phyloP scores from a whole-genome alignment of 139 green algal genomes.

The Trebouxia sp. region DNA sequence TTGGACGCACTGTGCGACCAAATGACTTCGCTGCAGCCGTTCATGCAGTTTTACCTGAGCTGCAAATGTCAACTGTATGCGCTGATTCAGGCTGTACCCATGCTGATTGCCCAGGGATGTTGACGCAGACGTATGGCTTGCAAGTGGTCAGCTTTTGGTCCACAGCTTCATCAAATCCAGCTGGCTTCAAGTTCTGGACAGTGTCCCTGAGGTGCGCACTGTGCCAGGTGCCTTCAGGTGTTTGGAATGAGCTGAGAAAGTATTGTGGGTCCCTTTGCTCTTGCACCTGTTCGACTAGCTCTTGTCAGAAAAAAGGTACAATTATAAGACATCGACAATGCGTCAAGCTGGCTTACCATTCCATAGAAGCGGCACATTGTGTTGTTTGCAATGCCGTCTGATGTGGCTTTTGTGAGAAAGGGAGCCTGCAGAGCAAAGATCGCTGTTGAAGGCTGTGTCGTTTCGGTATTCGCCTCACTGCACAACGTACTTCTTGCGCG shows the following conservation, averaged over 20 bases:
- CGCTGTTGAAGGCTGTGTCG: too few relatives aligned
- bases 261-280: conserved; percentile 77
- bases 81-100: background rate
- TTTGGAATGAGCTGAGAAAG: conserved; percentile 45
- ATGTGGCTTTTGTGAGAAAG: conserved; percentile 34
- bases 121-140: background rate
- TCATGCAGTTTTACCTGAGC: too few relatives aligned
- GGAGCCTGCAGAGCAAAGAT: conserved; percentile 65
- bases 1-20: too few relatives aligned
- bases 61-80: too few relatives aligned
- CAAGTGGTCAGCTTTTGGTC: too few relatives aligned
- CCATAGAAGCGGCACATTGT: conserved; percentile 64
- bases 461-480: too few relatives aligned
- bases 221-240: background rate
- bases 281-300: conserved; percentile 50
- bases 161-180: too few relatives aligned
- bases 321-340: too few relatives aligned
- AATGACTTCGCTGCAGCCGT: too few relatives aligned
- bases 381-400: conserved; percentile 54
- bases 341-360: conserved; percentile 73
- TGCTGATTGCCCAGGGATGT: background rate
- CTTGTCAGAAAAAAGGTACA: background rate
- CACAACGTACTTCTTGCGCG: too few relatives aligned
- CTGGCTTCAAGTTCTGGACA: too few relatives aligned
- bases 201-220: background rate